Conservation (phyloP, 306 rosid genomes). For the Inga oerstediana region DNA sequence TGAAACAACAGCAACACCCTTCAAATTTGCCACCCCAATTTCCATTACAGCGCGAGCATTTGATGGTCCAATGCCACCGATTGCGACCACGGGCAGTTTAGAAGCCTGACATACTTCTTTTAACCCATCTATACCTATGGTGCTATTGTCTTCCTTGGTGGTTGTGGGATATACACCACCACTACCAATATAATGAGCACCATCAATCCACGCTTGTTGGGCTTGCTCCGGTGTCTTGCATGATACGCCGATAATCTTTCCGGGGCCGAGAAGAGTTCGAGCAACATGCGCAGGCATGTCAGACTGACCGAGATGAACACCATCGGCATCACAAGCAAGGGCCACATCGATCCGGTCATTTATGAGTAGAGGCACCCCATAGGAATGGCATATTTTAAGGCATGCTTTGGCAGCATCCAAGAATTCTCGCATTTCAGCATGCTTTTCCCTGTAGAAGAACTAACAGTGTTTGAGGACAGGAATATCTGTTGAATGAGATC, state of each 20-base stretch:
- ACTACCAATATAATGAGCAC: conserved; percentile 88
- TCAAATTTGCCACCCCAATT: conserved; percentile 61
- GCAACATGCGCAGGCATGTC: conserved; percentile 73
- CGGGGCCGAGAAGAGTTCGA: conserved; percentile 77
- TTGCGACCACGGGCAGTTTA: conserved; percentile 89
- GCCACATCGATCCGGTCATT: conserved; percentile 88
- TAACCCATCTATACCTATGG: conserved; percentile 81
- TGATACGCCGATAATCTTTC: conserved; percentile 86
- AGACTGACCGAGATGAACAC: conserved; percentile 93
- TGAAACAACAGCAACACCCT: conserved; percentile 89
- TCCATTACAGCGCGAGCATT: conserved; percentile 73
- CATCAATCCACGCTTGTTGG: conserved; percentile 74
- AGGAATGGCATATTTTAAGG: conserved; percentile 65
- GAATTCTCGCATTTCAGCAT: conserved; percentile 68
- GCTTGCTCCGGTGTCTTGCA: conserved; percentile 95
- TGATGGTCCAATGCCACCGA: conserved; percentile 75
- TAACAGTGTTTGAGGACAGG: background rate
- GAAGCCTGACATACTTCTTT: conserved; percentile 65
- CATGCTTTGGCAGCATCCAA: conserved; percentile 82
- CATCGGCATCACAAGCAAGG: conserved; percentile 91
- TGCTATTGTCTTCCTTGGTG: conserved; percentile 72
- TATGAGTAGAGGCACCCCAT: conserved; percentile 77
- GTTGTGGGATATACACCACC: conserved; percentile 90
- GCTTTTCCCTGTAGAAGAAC: conserved; percentile 72
- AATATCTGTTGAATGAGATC: background rate